Evolutionary conservation across 306 rosid genomes (phyloP), one percentile per base, ranked within the genome.

Genomic region (Lathyrus oleraceus): DNA sequence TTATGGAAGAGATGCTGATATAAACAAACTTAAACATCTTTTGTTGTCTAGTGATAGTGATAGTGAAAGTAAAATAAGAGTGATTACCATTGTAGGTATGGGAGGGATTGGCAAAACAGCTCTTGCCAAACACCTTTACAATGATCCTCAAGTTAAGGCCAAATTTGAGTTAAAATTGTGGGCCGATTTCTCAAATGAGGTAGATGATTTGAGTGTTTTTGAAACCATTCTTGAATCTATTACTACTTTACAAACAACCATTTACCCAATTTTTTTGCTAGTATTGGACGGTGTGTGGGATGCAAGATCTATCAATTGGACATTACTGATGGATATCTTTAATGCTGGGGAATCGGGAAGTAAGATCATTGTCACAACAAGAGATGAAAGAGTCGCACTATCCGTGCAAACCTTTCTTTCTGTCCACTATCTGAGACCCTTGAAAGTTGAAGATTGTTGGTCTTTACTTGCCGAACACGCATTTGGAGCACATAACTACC

Each of bases 1-100:
- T 17, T 73, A 35, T 70, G 85, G 81, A 6, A 70, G 76, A 56
- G 51, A 44, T 1, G n/a, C 3, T 35, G 85, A 83, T 35, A 74
- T 27, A 56, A 45, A 73, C 19, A 27, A 10, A 56, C 69, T 80
- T 14, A 66, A 73, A 8, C 38, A 15, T 4, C 1, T 32, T 21
- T 61, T 73, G 84, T 2, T 64, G 14, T 21, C 54, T 49, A 8
- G 10, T 20, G 20, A 35, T 64, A 21, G 2, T 27, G 2, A 4
- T n/a, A n/a, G 4, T 35, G 27, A 6, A 2, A 4, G 28, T 35
- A 25, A 64, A 23, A 23, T 43, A 6, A 17, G 56, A 3, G 15
- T 45, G 0, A 45, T 45, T 45, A 14, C 51, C 8, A 45, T 45
- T 45, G 19, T 45, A 0, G 20, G 52, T n/a, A 15, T 45, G 10